Conservation (phyloP, 352 stramenopile species). For the Phytophthora sansomeana region DNA sequence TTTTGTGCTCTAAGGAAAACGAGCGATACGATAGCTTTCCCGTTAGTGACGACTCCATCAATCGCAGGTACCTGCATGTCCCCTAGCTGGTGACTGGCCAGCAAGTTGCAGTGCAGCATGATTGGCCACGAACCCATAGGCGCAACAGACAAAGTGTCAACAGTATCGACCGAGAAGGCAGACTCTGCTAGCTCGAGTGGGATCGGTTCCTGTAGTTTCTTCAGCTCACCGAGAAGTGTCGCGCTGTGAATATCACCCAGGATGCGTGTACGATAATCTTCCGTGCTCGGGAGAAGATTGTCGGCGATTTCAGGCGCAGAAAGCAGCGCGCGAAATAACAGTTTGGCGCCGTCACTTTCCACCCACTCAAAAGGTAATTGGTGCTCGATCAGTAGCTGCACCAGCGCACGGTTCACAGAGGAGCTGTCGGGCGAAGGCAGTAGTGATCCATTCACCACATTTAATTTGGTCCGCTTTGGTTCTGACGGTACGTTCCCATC, state of each 20-base stretch:
- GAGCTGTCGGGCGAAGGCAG: constrained; percentile 14
- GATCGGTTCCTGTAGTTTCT: constrained; percentile 49
- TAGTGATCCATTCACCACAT: constrained; percentile 3
- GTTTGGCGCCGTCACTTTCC: constrained; percentile 57
- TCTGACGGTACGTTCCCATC: constrained; percentile 20
- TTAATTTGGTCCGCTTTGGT: constrained; percentile 31
- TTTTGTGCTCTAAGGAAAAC: constrained; percentile 38
- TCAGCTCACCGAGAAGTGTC: constrained; percentile 44
- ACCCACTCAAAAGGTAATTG: constrained; percentile 73
- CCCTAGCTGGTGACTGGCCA: constrained; percentile 4
- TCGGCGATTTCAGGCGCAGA: constrained; percentile 16
- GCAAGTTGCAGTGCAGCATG: constrained; percentile 46
- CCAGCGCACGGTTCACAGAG: constrained; percentile 44
- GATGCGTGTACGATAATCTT: constrained; percentile 49
- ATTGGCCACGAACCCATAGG: constrained; percentile 36
- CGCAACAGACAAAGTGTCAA: constrained; percentile 14
- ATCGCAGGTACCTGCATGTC: constrained; percentile 31
- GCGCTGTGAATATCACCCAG: constrained; percentile 50
- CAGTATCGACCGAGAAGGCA: constrained; percentile 14
- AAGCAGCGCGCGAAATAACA: constrained; percentile 50
- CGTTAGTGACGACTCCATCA: constrained; percentile 50
- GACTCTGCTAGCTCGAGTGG: constrained; percentile 18
- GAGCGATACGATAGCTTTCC: constrained; percentile 45
- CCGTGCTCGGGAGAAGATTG: constrained; percentile 38
- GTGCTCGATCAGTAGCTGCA: constrained; percentile 71